Evolutionary conservation across 169 alveolate genomes (phyloP).

Genomic region (Theileria parva): DNA sequence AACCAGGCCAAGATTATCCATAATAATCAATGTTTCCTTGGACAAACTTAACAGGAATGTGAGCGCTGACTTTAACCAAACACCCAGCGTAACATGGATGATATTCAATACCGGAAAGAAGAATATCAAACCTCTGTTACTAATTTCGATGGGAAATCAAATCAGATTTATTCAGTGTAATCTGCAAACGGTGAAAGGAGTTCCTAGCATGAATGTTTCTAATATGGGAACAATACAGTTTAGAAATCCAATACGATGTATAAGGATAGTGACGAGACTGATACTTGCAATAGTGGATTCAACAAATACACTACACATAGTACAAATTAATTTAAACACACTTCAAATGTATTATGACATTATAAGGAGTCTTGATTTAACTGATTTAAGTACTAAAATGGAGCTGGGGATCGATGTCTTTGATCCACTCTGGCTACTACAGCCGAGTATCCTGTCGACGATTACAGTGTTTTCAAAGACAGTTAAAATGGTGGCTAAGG

Average conservation of each 20-base stretch:
- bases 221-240: slow-evolving; percentile 39
- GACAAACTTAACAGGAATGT: slow-evolving; percentile 18
- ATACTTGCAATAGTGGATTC: slow-evolving; percentile 46
- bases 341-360: slow-evolving; percentile 52
- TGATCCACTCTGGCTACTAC: background rate
- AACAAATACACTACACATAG: slow-evolving; percentile 30
- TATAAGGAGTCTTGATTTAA: slow-evolving; percentile 31
- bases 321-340: slow-evolving; percentile 42
- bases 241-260: slow-evolving; percentile 21
- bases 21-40: slow-evolving; percentile 35
- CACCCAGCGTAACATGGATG: slow-evolving; percentile 65
- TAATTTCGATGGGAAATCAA: slow-evolving; percentile 41
- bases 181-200: slow-evolving; percentile 18
- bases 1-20: slow-evolving; percentile 53
- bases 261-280: slow-evolving; percentile 43
- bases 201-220: slow-evolving; percentile 33
- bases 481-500: slow-evolving; percentile 58
- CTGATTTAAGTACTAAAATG: background rate
- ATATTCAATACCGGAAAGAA: slow-evolving; percentile 51
- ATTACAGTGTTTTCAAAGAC: slow-evolving; percentile 45
- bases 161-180: slow-evolving; percentile 53
- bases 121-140: slow-evolving; percentile 50
- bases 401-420: slow-evolving; percentile 2
- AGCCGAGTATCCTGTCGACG: slow-evolving; percentile 24
- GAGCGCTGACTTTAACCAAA: background rate